Evolutionary conservation across 2,329 filamentous ascomycete genomes (phyloP).

Genomic region (Sporothrix globosa): DNA sequence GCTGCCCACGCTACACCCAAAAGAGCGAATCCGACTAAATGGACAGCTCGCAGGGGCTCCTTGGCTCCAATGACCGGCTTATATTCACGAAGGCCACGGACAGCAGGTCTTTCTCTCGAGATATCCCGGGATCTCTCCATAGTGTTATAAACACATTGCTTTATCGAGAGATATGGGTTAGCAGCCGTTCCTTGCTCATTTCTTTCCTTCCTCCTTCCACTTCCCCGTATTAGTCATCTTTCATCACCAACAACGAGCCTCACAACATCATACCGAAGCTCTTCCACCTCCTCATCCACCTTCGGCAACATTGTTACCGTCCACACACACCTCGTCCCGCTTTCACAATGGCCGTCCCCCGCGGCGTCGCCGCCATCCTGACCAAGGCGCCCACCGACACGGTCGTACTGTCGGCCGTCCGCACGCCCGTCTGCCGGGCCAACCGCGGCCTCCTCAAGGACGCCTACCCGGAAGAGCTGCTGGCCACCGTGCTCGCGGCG

Average conservation of each 20-base stretch:
- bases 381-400: conserved; percentile 78
- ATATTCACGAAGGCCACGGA: neutral
- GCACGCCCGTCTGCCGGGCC: conserved; percentile 81
- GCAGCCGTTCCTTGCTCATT: neutral
- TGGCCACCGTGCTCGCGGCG: conserved; percentile 66
- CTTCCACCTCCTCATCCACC: neutral
- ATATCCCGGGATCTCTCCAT: neutral
- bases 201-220: neutral
- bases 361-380: conserved; percentile 75
- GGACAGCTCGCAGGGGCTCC: neutral
- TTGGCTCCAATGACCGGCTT: neutral
- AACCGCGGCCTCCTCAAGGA: conserved; percentile 84
- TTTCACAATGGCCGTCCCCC: conserved; percentile 54
- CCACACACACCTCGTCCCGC: neutral
- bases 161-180: neutral
- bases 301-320: neutral
- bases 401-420: conserved; percentile 86
- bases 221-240: neutral
- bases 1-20: neutral
- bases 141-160: neutral
- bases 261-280: neutral
- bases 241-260: neutral
- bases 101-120: neutral
- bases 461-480: conserved; percentile 87
- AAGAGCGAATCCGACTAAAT: neutral